Evolutionary conservation across 257 asterid genomes (phyloP).

Genomic region (Schizonepeta tenuifolia): DNA sequence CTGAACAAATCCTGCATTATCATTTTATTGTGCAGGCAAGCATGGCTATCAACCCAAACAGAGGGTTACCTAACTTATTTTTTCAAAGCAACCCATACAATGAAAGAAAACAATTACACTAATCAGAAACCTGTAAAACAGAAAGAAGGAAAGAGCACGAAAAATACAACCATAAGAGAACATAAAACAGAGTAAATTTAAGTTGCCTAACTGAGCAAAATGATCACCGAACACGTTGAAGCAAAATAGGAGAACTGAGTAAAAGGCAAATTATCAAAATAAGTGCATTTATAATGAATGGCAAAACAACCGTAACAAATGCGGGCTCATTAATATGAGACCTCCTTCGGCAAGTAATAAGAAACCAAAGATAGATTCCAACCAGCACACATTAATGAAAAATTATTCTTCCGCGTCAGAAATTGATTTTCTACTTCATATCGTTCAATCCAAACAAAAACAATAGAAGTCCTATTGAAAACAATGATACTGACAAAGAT

Average conservation of each 20-base stretch:
- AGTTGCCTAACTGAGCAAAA: neutral
- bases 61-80: neutral
- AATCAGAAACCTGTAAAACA: neutral
- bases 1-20: neutral
- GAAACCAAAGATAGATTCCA: conserved; percentile 30
- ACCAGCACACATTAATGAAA: conserved; percentile 23
- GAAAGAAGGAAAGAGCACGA: neutral
- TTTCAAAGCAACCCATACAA: conserved; percentile 14
- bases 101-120: neutral
- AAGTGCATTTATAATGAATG: neutral
- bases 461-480: neutral
- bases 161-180: neutral
- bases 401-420: neutral
- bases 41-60: conserved; percentile 5
- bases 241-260: neutral
- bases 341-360: conserved; percentile 28
- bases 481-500: conserved; percentile 8
- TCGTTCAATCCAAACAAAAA: conserved; percentile 17
- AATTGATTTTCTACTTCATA: neutral
- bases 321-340: conserved; percentile 7
- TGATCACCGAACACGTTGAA: conserved; percentile 7
- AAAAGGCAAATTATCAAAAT: neutral
- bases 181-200: neutral
- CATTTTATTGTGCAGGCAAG: conserved; percentile 3
- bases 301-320: neutral